Evolutionary conservation across 306 rosid species (phyloP), one percentile per base, ranked within the genome.

Genomic region (Amphicarpaea edgeworthii): DNA sequence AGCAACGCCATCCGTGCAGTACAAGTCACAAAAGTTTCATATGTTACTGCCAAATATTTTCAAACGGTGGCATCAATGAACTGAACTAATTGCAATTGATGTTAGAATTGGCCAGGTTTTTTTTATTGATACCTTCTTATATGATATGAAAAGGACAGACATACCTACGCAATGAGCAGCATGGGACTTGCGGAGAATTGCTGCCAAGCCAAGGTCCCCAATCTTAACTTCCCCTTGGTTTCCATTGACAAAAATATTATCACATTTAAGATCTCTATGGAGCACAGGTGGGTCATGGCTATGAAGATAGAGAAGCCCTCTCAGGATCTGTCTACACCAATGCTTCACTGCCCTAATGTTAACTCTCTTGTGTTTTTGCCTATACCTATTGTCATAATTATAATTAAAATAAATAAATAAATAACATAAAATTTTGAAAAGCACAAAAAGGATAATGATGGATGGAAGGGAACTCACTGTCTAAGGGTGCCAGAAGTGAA

Each of bases 241-340:
- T 24, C 98, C 98, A 91, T 94, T 94, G 21, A 91, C 84, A 76
- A 94, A 91, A 80, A 94, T 91, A 70, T 94, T 94, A 78, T 94
- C 98, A 81, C 97, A 94, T 80, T 94, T 94, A 61, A 94, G 98
- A 88, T 94, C 98, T 90, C 97, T 90, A 77, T 94, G 98, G 74
- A 94, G 91, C 86, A 94, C 95, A 57, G 96, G 97, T 30, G 98
- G 98, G 64, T 91, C 90, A 53, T 81, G 98, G 84, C 90, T 90
- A 82, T 94, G 98, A 30, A 94, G 93, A 86, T 91, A 94, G 57
- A 75, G 85, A 85, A 94, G 98, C 77, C 96, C 98, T 42, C 72
- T 83, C 79, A 94, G 79, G 88, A 94, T 94, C 91, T 94, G 98
- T 67, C 98, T 85, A 72, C 98, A 94, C 98, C 98, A 94, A 80